Evolutionary conservation across 208 protist genomes (phyloP).

Genomic region (Histomonas meleagridis): DNA sequence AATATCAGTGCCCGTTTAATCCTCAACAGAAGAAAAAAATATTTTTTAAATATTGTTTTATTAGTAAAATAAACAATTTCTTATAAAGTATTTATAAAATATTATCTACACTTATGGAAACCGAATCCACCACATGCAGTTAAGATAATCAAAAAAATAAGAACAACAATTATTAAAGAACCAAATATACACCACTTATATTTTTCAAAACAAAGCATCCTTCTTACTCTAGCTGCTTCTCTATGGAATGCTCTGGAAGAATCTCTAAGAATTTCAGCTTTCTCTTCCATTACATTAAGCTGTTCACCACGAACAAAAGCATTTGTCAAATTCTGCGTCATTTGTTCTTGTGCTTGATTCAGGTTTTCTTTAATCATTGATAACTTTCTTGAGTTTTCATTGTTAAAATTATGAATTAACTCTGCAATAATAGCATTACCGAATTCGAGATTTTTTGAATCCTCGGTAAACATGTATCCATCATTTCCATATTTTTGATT

Average conservation of each 20-base stretch:
- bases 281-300: not conserved
- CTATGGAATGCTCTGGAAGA: not conserved
- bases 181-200: not conserved
- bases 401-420: not conserved
- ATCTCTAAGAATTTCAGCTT: not conserved
- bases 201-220: not conserved
- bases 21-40: too few species aligned
- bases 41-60: too few species aligned
- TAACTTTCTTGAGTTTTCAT: not conserved
- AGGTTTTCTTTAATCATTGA: not conserved
- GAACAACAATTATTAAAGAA: not conserved
- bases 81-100: too few species aligned
- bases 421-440: not conserved
- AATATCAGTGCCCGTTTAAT: too few species aligned
- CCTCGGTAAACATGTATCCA: not conserved
- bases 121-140: not conserved
- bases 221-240: not conserved
- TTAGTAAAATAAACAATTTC: too few species aligned
- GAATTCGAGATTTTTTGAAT: constrained; percentile 16
- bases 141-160: not conserved
- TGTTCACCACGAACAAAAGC: not conserved
- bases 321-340: not conserved
- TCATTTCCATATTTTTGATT: constrained; percentile 5
- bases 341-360: not conserved
- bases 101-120: too few species aligned